Evolutionary conservation across 441 rosid genomes (phyloP).

Genomic region (Erysimum cheiri): DNA sequence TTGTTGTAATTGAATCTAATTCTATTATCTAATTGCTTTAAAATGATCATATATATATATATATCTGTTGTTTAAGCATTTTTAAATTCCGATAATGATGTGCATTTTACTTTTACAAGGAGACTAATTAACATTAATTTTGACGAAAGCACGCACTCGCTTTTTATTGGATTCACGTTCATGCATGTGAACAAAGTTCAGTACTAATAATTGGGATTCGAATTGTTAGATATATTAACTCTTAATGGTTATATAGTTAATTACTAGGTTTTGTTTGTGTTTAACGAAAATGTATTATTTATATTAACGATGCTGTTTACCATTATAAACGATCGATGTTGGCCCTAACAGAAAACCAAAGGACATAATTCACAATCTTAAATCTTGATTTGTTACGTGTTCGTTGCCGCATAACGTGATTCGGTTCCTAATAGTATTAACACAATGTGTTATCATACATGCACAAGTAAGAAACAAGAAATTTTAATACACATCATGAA

Average conservation of each 20-base stretch:
- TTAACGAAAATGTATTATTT: slow-evolving; percentile 26
- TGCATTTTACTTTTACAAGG: neutral
- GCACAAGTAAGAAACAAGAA: neutral
- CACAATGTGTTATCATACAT: neutral
- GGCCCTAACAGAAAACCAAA: slow-evolving; percentile 25
- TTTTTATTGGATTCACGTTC: slow-evolving; percentile 31
- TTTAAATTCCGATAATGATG: slow-evolving; percentile 5
- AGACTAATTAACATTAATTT: neutral
- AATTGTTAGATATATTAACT: slow-evolving; percentile 16
- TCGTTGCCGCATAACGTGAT: slow-evolving; percentile 26
- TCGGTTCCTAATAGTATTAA: neutral
- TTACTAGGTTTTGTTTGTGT: slow-evolving; percentile 34
- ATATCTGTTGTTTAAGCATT: neutral
- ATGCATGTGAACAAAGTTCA: slow-evolving; percentile 31
- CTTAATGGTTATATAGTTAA: neutral
- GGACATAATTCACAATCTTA: slow-evolving; percentile 22
- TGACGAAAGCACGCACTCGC: neutral
- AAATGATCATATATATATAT: neutral
- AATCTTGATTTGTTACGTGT: slow-evolving; percentile 23
- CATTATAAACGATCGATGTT: slow-evolving; percentile 2
- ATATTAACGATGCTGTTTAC: slow-evolving; percentile 29
- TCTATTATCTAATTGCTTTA: neutral
- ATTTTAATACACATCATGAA: neutral
- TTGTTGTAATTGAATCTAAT: neutral
- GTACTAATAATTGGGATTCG: neutral